Base-by-base conservation (phyloP, 805 yeast species). In the Blastobotrys attinorum region DNA sequence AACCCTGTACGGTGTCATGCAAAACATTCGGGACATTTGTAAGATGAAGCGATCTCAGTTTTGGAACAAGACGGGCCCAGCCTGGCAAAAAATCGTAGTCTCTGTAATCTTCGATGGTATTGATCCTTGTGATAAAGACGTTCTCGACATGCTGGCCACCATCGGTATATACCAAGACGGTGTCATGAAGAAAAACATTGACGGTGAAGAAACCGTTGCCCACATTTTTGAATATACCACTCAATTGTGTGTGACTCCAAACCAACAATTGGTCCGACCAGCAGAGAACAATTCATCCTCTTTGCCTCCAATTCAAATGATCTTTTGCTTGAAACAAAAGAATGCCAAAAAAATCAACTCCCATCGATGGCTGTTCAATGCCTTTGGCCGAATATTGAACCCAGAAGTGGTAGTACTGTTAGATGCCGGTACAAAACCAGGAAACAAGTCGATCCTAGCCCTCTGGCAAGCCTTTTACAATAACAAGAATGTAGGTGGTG, bases 361-460 rank as follows among this genome's bases (percentile, higher is more conserved):
- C 21, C 84, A 78, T 57, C 64, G 84, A 48, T 78, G 84, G 84
- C 74, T 81, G 53, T 78, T 78, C 65, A 79, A 78, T 56, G 83
- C 81, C 1, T 66, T 78, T 44, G 74, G 80, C 37, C 73, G 71
- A 48, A 71, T 75, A 17, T 65, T 78, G 46, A 65, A 76, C 41
- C 84, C 84, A 2, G 75, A 73, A 42, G 68, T 77, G 16, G 78
- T 76, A 16, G 62, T 77, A 13, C 65, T 78, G 36, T 63, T 78
- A 21, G 84, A 78, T 57, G 81, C 81, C 18, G 84, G 84, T 42
- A 78, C 84, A 13, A 75, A 75, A 53, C 84, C 84, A 2, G 66
- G 75, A 1, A 70, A 73, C 20, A 74, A 73, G 50, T 70, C 83
- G 3, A 63, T 78, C 45, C 71, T 73, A 46, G 71, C 76, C 48